Percentiles rank a stretch among this genome's conserved stretches.
These are phyloP conservation scores for Carnegiea gigantea DNA, from an alignment of 179 eudicot genomes.

Conservation along the genomic window DNA sequence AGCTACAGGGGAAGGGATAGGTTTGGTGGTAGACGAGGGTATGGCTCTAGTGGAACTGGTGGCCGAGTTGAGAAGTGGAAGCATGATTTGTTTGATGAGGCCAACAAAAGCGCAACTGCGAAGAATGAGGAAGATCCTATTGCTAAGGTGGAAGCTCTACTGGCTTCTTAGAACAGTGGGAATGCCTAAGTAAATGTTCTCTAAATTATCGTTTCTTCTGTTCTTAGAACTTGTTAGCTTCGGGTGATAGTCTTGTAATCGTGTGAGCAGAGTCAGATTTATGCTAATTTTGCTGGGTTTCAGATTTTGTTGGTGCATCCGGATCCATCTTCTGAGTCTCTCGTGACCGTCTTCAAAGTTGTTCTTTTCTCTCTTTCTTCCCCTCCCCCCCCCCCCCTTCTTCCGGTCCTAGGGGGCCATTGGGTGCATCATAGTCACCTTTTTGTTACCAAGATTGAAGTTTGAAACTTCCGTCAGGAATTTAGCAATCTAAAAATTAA, in stretches of 20 bases:
- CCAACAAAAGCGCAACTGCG: conserved; percentile 56
- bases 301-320: too few species aligned
- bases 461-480: too few species aligned
- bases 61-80: conserved; percentile 84
- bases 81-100: conserved; percentile 82
- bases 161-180: conserved; percentile 46
- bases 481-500: too few species aligned
- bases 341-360: too few species aligned
- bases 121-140: conserved; percentile 84
- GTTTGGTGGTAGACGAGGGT: conserved; percentile 43
- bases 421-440: too few species aligned
- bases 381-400: too few species aligned
- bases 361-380: too few species aligned
- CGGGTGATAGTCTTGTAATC: background rate
- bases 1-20: conserved; percentile 52
- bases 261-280: background rate
- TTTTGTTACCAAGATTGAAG: too few species aligned
- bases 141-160: conserved; percentile 82
- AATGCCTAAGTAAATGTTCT: background rate
- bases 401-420: too few species aligned
- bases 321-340: too few species aligned
- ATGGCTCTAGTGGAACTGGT: conserved; percentile 38
- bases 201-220: background rate
- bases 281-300: background rate
- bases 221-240: background rate